A percentile compares a stretch with the other conserved stretches of the same genome.
These are phyloP conservation scores for Artomyces pyxidatus DNA, from an alignment of 768 basidiomycete genomes.

Conservation along the genomic window DNA sequence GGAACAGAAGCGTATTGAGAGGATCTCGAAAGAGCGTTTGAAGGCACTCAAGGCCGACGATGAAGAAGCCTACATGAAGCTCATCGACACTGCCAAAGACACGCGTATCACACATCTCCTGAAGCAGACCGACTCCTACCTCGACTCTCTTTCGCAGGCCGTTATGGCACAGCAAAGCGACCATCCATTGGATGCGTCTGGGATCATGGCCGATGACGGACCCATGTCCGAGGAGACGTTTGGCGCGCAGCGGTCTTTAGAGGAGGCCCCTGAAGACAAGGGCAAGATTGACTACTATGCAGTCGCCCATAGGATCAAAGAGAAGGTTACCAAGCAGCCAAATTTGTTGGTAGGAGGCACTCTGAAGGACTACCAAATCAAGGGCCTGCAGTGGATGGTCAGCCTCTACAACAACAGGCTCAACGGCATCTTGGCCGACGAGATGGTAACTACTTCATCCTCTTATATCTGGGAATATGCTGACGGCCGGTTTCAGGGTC, in stretches of 20 bases:
- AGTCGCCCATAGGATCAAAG: conserved; percentile 86
- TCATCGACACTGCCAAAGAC: conserved; percentile 98
- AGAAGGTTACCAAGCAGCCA: conserved; percentile 74
- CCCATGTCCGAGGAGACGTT: conserved; percentile 85
- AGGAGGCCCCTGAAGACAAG: conserved; percentile 51
- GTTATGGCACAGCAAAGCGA: conserved; percentile 90
- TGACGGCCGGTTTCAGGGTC: conserved; percentile 48
- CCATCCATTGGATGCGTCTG: conserved; percentile 26
- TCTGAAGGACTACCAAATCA: conserved; percentile 90
- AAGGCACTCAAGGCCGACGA: conserved; percentile 96
- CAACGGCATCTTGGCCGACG: conserved; percentile 91
- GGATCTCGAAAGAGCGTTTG: conserved; percentile 94
- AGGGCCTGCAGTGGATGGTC: conserved; percentile 98
- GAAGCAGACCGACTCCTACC: conserved; percentile 87
- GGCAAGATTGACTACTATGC: conserved; percentile 93
- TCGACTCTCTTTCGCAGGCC: conserved; percentile 91
- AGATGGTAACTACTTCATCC: conserved; percentile 55
- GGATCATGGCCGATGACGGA: conserved; percentile 45
- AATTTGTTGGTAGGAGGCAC: conserved; percentile 75
- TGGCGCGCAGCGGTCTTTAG: conserved; percentile 67
- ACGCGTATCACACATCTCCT: conserved; percentile 96
- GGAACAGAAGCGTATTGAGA: conserved; percentile 94
- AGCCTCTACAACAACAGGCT: conserved; percentile 93
- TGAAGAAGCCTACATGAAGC: conserved; percentile 99
- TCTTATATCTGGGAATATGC: background rate